Conservation (phyloP, 2,329 filamentous ascomycete species). For the Diaporthe sp. region DNA sequence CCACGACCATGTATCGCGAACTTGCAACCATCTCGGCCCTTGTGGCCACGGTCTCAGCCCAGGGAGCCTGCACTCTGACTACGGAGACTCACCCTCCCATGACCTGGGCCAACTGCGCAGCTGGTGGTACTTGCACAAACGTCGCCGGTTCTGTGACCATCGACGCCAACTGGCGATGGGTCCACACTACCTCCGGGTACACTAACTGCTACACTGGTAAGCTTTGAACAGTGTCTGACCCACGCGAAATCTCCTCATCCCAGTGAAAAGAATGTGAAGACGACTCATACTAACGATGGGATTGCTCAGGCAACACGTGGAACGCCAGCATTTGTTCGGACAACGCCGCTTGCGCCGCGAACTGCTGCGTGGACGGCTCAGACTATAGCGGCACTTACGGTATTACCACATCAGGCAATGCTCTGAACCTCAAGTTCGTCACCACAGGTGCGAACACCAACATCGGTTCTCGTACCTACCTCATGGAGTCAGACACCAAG, state of each 20-base stretch:
- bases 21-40: slow-evolving; percentile 16
- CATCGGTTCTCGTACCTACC: slow-evolving; percentile 70
- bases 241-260: no score
- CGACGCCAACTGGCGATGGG: slow-evolving; percentile 71
- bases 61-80: slow-evolving; percentile 60
- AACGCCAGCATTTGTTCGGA: slow-evolving; percentile 61
- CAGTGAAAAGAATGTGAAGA: no score
- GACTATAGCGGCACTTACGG: slow-evolving; percentile 67
- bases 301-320: slow-evolving; percentile 56
- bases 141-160: slow-evolving; percentile 63
- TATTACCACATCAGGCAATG: slow-evolving; percentile 61
- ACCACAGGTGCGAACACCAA: slow-evolving; percentile 57
- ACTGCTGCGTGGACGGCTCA: slow-evolving; percentile 68
- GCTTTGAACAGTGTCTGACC: neutral
- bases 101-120: slow-evolving; percentile 64
- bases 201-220: slow-evolving; percentile 55
- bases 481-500: slow-evolving; percentile 70
- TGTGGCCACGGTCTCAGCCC: slow-evolving; percentile 49
- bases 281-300: neutral
- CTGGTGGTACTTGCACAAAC: slow-evolving; percentile 60
- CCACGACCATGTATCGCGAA: slow-evolving; percentile 27
- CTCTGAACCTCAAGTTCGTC: slow-evolving; percentile 62
- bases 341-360: slow-evolving; percentile 62
- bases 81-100: slow-evolving; percentile 65
- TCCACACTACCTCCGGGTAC: slow-evolving; percentile 60